Evolutionary conservation across 2,329 filamentous ascomycete genomes (phyloP).

Genomic region (Nigrospora sphaerica): DNA sequence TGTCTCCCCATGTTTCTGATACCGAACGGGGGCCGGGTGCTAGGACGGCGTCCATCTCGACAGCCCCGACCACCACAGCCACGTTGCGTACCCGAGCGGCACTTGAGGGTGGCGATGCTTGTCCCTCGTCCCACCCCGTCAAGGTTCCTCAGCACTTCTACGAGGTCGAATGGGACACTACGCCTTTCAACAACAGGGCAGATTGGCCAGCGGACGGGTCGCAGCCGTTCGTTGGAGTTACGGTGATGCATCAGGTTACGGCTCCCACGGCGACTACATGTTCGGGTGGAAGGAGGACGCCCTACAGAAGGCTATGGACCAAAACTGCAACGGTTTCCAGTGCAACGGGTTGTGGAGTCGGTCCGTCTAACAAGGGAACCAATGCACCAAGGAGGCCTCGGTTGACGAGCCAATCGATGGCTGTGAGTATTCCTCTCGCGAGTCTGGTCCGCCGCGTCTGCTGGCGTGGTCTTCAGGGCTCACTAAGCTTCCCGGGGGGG

Average conservation of each 20-base stretch:
- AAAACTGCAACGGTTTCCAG: slow-evolving; percentile 23
- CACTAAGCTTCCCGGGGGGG: slow-evolving; percentile 13
- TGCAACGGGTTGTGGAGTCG: slow-evolving; percentile 13
- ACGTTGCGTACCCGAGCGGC: slow-evolving; percentile 38
- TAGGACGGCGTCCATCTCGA: slow-evolving; percentile 47
- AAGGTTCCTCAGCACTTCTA: slow-evolving; percentile 32
- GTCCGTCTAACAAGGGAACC: slow-evolving; percentile 12
- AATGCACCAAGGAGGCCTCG: slow-evolving; percentile 10
- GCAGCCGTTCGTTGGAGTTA: slow-evolving; percentile 21
- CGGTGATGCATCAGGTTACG: slow-evolving; percentile 21
- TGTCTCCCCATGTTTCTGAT: slow-evolving; percentile 16
- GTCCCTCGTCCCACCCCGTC: slow-evolving; percentile 19
- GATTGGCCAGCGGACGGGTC: slow-evolving; percentile 26
- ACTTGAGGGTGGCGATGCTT: slow-evolving; percentile 16
- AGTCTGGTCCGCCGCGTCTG: not conserved
- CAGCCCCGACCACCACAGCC: slow-evolving; percentile 38
- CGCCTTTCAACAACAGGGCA: slow-evolving; percentile 21
- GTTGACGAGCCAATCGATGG: slow-evolving; percentile 15
- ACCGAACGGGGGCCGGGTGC: slow-evolving; percentile 26
- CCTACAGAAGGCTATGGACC: slow-evolving; percentile 23
- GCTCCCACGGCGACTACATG: slow-evolving; percentile 27
- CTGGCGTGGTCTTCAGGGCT: slow-evolving; percentile 11
- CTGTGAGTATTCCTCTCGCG: slow-evolving; percentile 9
- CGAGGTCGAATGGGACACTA: slow-evolving; percentile 32
- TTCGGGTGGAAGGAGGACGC: slow-evolving; percentile 27